Base-by-base conservation (phyloP, 1,139 yeast genomes). In the Hansenula sp. region DNA sequence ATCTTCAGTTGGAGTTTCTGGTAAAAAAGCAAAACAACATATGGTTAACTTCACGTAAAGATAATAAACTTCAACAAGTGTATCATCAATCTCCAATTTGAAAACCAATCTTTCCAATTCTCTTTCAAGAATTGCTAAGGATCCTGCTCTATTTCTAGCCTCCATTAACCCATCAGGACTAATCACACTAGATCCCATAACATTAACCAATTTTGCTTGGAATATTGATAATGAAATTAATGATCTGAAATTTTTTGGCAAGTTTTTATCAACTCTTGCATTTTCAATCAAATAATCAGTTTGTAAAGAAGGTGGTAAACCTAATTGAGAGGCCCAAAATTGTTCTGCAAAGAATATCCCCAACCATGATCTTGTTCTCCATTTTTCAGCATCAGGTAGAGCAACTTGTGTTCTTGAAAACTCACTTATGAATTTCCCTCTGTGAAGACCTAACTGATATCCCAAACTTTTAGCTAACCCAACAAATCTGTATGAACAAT, bases 341-440 rank as follows among this genome's bases (percentile, higher is more conserved):
- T 88, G 95, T 57, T 89, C 96, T 43, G 87, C 75, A 56, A 89
- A 84, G 60, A 86, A 90, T 4, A 87, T 82, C 0, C 94, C 89
- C 28, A 88, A 66, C 97, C 97, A 90, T 1, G 96, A 79, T 50
- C 96, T 71, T 1, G 97, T 88, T 60, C 97, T 73, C 97, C 97
- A 90, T 58, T 82, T 82, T 52, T 88, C 96, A 4, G 96, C 92
- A 61, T 89, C 89, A 0, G 95, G 94, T 57, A 89, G 69, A 32
- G 87, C 77, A 4, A 86, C 94, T 59, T 90, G 97, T 22, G 92
- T 86, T 53, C 97, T 73, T 11, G 94, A 82, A 53, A 90, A 90
- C 56, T 90, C 97, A 50, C 84, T 82, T 50, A 89, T 87, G 57
- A 89, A 90, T 57, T 86, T 86, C 17, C 97, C 97, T 50, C 97